Evolutionary conservation across 2,329 filamentous ascomycete genomes (phyloP), one percentile per base, ranked within the genome.

Genomic region (Colletotrichum costaricense): DNA sequence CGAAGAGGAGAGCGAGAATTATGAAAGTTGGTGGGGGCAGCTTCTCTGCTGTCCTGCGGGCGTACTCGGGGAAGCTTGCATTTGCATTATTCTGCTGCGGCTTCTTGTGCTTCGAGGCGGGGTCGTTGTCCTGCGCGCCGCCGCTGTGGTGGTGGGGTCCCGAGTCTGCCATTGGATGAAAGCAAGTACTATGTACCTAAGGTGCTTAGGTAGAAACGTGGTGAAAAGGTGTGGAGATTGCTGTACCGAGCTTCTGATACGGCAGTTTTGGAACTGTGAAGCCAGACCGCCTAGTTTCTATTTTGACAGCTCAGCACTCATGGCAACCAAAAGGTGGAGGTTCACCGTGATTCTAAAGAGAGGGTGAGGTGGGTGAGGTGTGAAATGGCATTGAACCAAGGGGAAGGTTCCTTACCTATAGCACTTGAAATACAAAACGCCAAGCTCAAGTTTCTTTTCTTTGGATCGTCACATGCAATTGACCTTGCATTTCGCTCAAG

Each of bases 1-100:
- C 79, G 76, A 83, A 77, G 75, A 84, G 77, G 76, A 80, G 77
- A 75, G 84, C 78, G 77, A 83, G 78, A 77, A 82, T 77, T 78
- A 81, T 79, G 77, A 85, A 83, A 81, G 84, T 77, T 80, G 80
- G 84, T 80, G 85, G 84, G 84, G 83, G 81, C 75, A 84, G 81
- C 81, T 83, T 83, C 82, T 81, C 80, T 76, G 79, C 74, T 69
- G 79, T 79, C 71, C 76, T 79, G 77, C 80, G 77, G 11, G 63
- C 63, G 67, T 70, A 73, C 2, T 73, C 71, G 62, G 67, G 60
- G 71, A 73, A 67, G 28, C 66, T 73, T 49, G 60, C 56, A 58
- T 64, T 52, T 30, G 67, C 65, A 74, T 67, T 63, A 70, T 71
- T 75, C 16, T 74, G 63, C 71, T 74, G 75, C 58, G 57, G 71